phyloP scores from a whole-genome alignment of 164 flowering plant species.

The Akebia trifoliata region DNA sequence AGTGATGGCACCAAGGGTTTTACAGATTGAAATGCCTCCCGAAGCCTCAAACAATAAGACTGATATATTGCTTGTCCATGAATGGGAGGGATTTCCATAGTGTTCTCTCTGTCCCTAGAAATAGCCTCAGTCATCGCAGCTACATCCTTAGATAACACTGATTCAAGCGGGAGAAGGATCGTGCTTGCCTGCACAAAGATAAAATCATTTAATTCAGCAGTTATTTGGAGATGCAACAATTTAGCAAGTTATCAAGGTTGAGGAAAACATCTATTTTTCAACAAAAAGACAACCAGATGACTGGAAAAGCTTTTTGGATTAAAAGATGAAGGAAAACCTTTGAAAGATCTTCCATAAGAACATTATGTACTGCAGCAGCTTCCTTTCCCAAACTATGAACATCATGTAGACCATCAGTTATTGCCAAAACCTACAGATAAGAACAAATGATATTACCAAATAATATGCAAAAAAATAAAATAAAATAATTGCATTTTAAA shows the following conservation, averaged over 20 bases:
- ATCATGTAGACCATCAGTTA: conserved; percentile 84
- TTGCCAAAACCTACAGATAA: conserved; percentile 73
- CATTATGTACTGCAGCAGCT: conserved; percentile 68
- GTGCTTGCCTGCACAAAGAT: conserved; percentile 53
- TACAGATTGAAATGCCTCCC: conserved; percentile 60
- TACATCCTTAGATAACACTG: conserved; percentile 76
- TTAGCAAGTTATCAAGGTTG: conserved; percentile 4
- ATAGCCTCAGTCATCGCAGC: conserved; percentile 83
- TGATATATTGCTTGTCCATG: conserved; percentile 95
- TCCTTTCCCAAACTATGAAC: conserved; percentile 87
- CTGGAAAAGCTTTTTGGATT: not conserved
- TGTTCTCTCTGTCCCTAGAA: conserved; percentile 62
- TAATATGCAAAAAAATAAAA: not conserved
- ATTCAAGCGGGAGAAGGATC: conserved; percentile 82
- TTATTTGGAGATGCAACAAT: not conserved
- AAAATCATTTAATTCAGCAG: conserved; percentile 6
- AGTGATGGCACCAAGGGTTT: conserved; percentile 72
- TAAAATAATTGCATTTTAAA: not conserved
- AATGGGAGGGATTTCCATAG: conserved; percentile 65
- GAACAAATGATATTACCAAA: conserved; percentile 10
- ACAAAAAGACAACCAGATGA: conserved; percentile 10
- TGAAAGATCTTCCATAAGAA: conserved; percentile 74
- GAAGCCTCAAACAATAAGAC: conserved; percentile 59
- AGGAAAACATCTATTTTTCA: not conserved
- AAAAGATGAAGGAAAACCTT: conserved; percentile 43